Evolutionary conservation across 495 filamentous ascomycete species (phyloP).

Genomic region (Hypoxylon crocopeplum): DNA sequence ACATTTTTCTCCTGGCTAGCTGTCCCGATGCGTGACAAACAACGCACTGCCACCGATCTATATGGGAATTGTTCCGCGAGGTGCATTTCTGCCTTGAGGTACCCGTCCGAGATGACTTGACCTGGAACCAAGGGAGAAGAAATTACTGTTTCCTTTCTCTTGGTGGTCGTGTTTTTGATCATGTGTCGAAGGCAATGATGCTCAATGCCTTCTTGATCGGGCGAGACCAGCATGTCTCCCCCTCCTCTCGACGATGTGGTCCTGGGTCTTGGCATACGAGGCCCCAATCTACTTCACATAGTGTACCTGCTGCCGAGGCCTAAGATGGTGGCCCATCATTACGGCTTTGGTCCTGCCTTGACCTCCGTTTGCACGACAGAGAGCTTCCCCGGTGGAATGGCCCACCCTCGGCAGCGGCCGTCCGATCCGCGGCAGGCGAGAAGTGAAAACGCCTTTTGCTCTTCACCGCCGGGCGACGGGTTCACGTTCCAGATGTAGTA

Average conservation of each 20-base stretch:
- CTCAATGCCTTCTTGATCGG: conserved; percentile 16
- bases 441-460: not conserved
- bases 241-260: conserved; percentile 10
- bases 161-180: not conserved
- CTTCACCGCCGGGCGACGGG: conserved; percentile 10
- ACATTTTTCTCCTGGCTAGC: conserved; percentile 10
- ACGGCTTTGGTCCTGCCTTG: conserved; percentile 1
- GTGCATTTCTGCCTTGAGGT: conserved; percentile 14
- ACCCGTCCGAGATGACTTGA: conserved; percentile 10
- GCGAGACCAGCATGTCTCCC: not conserved
- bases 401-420: conserved; percentile 31
- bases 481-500: not conserved
- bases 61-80: conserved; percentile 5
- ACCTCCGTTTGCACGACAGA: conserved; percentile 21
- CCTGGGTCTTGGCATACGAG: conserved; percentile 15
- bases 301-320: conserved; percentile 4
- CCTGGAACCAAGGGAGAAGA: not conserved
- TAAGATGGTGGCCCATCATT: conserved; percentile 4
- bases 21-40: conserved; percentile 27
- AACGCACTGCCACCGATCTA: conserved; percentile 36
- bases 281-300: conserved; percentile 3
- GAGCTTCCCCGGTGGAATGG: conserved; percentile 20
- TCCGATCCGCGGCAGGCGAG: conserved; percentile 28
- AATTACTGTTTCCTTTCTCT: not conserved
- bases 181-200: conserved; percentile 1